Conservation (phyloP, 352 stramenopile species). For the Phytophthora chlamydospora region DNA sequence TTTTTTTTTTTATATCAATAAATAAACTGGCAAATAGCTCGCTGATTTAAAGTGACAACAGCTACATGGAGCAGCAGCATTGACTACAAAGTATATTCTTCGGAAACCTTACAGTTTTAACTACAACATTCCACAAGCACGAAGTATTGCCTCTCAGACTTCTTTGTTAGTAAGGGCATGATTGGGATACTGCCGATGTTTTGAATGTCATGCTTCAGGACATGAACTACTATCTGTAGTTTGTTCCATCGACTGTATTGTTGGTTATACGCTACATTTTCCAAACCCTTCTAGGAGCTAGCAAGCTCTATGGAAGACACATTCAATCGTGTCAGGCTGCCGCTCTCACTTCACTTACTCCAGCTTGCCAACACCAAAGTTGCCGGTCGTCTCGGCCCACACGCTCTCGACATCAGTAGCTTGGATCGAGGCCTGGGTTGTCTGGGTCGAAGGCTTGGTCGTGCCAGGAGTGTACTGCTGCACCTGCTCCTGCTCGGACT, state of each 20-base stretch:
- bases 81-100: too few relatives aligned
- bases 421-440: constrained; percentile 3
- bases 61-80: too few relatives aligned
- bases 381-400: constrained; percentile 11
- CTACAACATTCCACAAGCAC: too few relatives aligned
- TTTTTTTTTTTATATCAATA: too few relatives aligned
- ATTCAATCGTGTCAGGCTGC: constrained; percentile 3
- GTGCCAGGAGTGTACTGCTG: constrained; percentile 8
- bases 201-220: too few relatives aligned
- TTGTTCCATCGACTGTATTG: constrained; percentile 12
- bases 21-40: too few relatives aligned
- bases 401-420: constrained; percentile 5
- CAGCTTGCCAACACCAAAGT: constrained; percentile 20
- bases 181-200: too few relatives aligned
- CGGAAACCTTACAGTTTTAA: too few relatives aligned
- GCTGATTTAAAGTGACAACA: too few relatives aligned
- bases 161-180: too few relatives aligned
- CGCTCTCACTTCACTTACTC: constrained; percentile 7
- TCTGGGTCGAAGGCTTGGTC: neutral
- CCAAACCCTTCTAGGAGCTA: neutral
- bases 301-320: constrained; percentile 1
- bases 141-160: too few relatives aligned
- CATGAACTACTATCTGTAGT: neutral
- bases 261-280: constrained; percentile 8
- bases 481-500: constrained; percentile 1